These are phyloP conservation scores for Pseudogymnoascus sp. DNA, from an alignment of 2,329 filamentous ascomycete species.

Conservation along the genomic window DNA sequence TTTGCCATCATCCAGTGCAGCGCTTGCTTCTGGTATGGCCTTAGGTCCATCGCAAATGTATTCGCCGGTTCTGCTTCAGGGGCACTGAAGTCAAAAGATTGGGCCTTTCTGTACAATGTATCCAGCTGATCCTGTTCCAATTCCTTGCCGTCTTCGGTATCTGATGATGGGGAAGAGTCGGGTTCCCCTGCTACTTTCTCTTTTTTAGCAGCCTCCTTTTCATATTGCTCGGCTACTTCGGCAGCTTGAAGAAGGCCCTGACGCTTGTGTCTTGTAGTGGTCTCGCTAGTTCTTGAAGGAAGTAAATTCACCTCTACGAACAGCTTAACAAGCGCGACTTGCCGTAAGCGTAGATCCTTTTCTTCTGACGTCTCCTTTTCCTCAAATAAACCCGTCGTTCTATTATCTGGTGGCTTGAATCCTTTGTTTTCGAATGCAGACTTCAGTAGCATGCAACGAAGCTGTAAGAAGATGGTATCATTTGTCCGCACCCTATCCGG, in stretches of 20 bases:
- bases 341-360: slow-evolving; percentile 70
- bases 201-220: slow-evolving; percentile 42
- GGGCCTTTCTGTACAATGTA: slow-evolving; percentile 86
- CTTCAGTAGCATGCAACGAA: slow-evolving; percentile 67
- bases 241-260: slow-evolving; percentile 79
- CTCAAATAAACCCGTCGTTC: slow-evolving; percentile 67
- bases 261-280: slow-evolving; percentile 69
- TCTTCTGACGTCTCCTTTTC: slow-evolving; percentile 81
- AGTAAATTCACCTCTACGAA: slow-evolving; percentile 83
- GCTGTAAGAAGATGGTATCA: slow-evolving; percentile 87
- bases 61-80: slow-evolving; percentile 76
- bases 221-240: slow-evolving; percentile 73
- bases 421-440: slow-evolving; percentile 61
- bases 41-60: slow-evolving; percentile 73
- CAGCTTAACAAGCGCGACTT: slow-evolving; percentile 79
- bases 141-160: slow-evolving; percentile 76
- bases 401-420: slow-evolving; percentile 59
- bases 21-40: slow-evolving; percentile 92
- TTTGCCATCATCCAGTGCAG: slow-evolving; percentile 95
- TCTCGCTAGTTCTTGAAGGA: slow-evolving; percentile 65
- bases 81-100: slow-evolving; percentile 91
- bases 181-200: slow-evolving; percentile 15
- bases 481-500: slow-evolving; percentile 80
- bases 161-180: slow-evolving; percentile 39
- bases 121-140: slow-evolving; percentile 94